These are phyloP conservation scores for Coix lacrymajobi DNA, from an alignment of 176 grass and related monocot species.

Conservation along the genomic window DNA sequence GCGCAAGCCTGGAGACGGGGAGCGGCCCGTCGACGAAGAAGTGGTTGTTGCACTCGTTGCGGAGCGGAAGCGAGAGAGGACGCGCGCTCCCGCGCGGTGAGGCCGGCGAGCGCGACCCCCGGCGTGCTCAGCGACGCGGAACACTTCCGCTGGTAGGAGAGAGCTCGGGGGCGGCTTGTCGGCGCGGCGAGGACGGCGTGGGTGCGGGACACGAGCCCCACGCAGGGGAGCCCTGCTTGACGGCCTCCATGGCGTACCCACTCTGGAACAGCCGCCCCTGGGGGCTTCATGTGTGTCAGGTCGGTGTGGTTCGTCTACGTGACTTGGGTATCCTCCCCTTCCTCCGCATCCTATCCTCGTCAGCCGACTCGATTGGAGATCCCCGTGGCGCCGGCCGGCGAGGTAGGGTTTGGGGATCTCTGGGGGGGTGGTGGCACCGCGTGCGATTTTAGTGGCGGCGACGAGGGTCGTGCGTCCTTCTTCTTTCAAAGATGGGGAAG, in stretches of 20 bases:
- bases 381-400: no score
- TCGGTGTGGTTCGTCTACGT: no score
- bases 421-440: no score
- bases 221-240: slow-evolving; percentile 92
- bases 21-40: slow-evolving; percentile 90
- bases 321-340: no score
- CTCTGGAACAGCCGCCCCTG: slow-evolving; percentile 94
- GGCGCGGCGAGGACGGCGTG: slow-evolving; percentile 66
- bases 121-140: slow-evolving; percentile 77
- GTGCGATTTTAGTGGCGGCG: no score
- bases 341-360: no score
- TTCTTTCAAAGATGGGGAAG: no score
- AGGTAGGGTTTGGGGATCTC: no score
- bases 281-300: no score
- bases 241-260: slow-evolving; percentile 99
- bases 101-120: slow-evolving; percentile 83
- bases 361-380: no score
- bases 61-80: slow-evolving; percentile 75
- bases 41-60: slow-evolving; percentile 96
- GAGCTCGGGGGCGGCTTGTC: slow-evolving; percentile 91
- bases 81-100: slow-evolving; percentile 86
- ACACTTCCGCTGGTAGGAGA: slow-evolving; percentile 94
- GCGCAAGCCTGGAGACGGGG: slow-evolving; percentile 63
- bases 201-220: slow-evolving; percentile 69
- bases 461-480: no score